These are phyloP conservation scores for Aschersonia sp. DNA, from an alignment of 2,329 filamentous ascomycete genomes.

Conservation along the genomic window DNA sequence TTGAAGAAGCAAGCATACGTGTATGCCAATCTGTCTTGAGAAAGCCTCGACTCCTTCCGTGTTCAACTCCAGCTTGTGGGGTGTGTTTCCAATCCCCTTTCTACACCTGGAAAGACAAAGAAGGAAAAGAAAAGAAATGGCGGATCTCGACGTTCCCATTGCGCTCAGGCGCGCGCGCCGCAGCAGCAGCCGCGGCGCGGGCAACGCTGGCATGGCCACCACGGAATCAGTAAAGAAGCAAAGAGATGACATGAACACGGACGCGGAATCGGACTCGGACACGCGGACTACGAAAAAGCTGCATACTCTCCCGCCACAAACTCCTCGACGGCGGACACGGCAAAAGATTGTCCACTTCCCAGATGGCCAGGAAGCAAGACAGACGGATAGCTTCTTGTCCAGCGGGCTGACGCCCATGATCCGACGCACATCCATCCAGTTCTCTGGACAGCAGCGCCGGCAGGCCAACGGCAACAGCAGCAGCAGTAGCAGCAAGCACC, in stretches of 20 bases:
- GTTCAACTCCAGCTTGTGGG: too few relatives aligned
- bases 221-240: slow-evolving; percentile 3
- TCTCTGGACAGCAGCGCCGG: slow-evolving; percentile 15
- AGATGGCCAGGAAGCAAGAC: slow-evolving; percentile 25
- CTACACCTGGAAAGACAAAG: too few relatives aligned
- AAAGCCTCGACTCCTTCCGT: neutral
- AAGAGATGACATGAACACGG: slow-evolving; percentile 5
- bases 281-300: too few relatives aligned
- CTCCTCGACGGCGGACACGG: slow-evolving; percentile 14
- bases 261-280: neutral
- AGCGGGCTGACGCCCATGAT: slow-evolving; percentile 47
- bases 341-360: slow-evolving; percentile 43
- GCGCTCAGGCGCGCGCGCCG: slow-evolving; percentile 41
- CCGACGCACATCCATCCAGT: slow-evolving; percentile 31
- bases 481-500: too few relatives aligned
- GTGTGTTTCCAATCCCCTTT: too few relatives aligned
- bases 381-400: slow-evolving; percentile 14
- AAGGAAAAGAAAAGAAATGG: slow-evolving; percentile 13
- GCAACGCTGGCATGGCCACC: too few relatives aligned
- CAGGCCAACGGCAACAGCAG: too few relatives aligned
- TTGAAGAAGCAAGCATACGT: too few relatives aligned
- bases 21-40: too few relatives aligned
- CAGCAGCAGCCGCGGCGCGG: slow-evolving; percentile 17
- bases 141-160: slow-evolving; percentile 32
- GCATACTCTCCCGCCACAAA: slow-evolving; percentile 8